These are phyloP conservation scores for Saxispiralis lemnorum DNA, from an alignment of 495 filamentous ascomycete genomes.

Conservation along the genomic window DNA sequence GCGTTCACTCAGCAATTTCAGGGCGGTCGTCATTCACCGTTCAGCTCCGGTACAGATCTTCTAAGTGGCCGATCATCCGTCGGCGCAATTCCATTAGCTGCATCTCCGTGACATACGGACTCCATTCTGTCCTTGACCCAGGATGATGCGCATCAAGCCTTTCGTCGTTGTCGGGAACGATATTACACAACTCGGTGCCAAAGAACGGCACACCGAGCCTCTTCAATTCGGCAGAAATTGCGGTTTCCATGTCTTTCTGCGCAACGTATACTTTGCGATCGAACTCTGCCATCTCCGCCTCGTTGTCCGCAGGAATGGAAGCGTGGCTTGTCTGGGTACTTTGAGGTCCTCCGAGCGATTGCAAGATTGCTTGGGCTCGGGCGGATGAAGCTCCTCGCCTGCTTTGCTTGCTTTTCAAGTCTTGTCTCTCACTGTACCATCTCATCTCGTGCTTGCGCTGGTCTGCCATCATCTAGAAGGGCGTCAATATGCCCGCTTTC, in stretches of 20 bases:
- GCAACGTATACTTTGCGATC: constrained; percentile 46
- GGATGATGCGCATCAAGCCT: too few relatives aligned
- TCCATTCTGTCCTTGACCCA: constrained; percentile 7
- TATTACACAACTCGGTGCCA: constrained; percentile 21
- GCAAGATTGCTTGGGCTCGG: constrained; percentile 9
- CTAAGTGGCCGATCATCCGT: constrained; percentile 39
- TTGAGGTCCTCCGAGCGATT: neutral
- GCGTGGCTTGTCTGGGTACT: neutral
- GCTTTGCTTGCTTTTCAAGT: constrained; percentile 8
- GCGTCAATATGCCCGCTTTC: constrained; percentile 11
- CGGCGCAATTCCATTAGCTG: constrained; percentile 37
- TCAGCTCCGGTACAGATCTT: constrained; percentile 19
- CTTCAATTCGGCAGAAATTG: constrained; percentile 37
- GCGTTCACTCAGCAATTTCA: too few relatives aligned
- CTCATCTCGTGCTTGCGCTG: constrained; percentile 47
- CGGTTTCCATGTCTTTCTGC: constrained; percentile 38
- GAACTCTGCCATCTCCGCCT: constrained; percentile 38
- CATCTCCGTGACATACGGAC: constrained; percentile 23
- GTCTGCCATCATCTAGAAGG: constrained; percentile 36
- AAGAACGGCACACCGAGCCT: constrained; percentile 51
- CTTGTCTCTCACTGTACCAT: constrained; percentile 32
- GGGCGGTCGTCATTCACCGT: neutral
- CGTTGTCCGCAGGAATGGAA: constrained; percentile 21
- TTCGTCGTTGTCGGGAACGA: too few relatives aligned
- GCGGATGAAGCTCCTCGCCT: constrained; percentile 3